Percentiles rank a stretch among this genome's conserved stretches.
These are phyloP conservation scores for Mycena citricolor DNA, from an alignment of 1,284 basidiomycete genomes.

Conservation along the genomic window DNA sequence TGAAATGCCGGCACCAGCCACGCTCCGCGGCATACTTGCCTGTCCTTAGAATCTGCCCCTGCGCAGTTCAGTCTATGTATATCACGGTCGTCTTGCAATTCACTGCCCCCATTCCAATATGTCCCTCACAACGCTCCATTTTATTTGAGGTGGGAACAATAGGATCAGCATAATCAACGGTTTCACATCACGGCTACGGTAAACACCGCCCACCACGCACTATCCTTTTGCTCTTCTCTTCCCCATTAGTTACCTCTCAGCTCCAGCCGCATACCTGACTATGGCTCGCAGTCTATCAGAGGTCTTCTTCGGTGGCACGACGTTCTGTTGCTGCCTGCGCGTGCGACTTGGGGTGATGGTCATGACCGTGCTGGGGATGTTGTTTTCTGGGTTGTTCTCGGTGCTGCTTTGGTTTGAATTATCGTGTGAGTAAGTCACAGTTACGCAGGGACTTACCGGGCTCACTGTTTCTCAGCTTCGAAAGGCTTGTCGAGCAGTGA, in stretches of 20 bases:
- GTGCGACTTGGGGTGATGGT: constrained; percentile 60
- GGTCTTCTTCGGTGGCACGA: constrained; percentile 42
- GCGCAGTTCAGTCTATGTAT: no score
- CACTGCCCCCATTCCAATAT: no score
- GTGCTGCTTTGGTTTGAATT: constrained; percentile 61
- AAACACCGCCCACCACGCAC: no score
- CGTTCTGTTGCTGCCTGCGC: constrained; percentile 64
- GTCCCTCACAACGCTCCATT: no score
- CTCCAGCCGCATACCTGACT: neutral
- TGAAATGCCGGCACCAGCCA: no score
- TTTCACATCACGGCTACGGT: no score
- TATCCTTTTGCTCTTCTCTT: no score
- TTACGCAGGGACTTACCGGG: constrained; percentile 1
- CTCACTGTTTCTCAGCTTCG: constrained; percentile 28
- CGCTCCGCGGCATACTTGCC: no score
- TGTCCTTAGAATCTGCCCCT: no score
- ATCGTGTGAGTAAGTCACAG: constrained; percentile 41
- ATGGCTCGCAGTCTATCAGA: constrained; percentile 46
- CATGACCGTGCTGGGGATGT: constrained; percentile 50
- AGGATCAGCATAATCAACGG: no score
- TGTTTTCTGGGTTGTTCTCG: constrained; percentile 50
- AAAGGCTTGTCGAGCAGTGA: constrained; percentile 38
- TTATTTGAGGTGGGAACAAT: no score
- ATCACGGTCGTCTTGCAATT: no score
- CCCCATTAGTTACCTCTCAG: neutral